Percentiles rank a stretch among this genome's conserved stretches.
Evolutionary conservation across 495 filamentous ascomycete genomes (phyloP).

Genomic region (Aspergillus taichungensis): DNA sequence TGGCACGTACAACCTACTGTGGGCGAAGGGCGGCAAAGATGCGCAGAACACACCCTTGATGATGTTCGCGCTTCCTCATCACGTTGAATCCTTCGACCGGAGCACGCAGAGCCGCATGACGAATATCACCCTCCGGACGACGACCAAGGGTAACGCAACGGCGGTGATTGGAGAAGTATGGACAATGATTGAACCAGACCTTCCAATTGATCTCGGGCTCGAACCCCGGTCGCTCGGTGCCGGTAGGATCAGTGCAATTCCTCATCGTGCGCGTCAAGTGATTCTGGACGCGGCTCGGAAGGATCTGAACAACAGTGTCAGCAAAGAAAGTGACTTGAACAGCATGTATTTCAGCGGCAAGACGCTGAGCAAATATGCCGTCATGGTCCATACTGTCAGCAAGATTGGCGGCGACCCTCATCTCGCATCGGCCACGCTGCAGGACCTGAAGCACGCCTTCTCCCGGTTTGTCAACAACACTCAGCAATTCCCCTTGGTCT

Average conservation of each 20-base stretch:
- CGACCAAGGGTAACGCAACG: conserved; percentile 74
- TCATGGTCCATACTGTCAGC: conserved; percentile 57
- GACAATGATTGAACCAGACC: conserved; percentile 64
- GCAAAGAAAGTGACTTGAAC: conserved; percentile 60
- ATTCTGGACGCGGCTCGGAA: conserved; percentile 49
- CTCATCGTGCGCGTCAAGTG: conserved; percentile 37
- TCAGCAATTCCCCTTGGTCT: conserved; percentile 71
- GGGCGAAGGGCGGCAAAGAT: conserved; percentile 55
- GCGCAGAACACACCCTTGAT: conserved; percentile 41
- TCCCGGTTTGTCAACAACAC: conserved; percentile 65
- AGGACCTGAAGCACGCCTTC: conserved; percentile 66
- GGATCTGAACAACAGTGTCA: conserved; percentile 68
- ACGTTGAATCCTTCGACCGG: conserved; percentile 61
- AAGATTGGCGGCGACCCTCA: conserved; percentile 53
- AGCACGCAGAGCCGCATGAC: conserved; percentile 48
- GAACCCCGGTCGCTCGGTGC: conserved; percentile 58
- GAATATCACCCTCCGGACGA: conserved; percentile 59
- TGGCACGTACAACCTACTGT: conserved; percentile 67
- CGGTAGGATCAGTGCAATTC: conserved; percentile 44
- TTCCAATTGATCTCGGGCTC: conserved; percentile 68
- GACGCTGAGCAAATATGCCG: conserved; percentile 81
- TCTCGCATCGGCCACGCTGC: conserved; percentile 53
- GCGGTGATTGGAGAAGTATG: conserved; percentile 68
- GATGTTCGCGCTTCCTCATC: conserved; percentile 90
- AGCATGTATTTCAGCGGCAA: conserved; percentile 97